Percentiles rank a stretch among this genome's conserved stretches.
Conservation (phyloP, 495 filamentous ascomycete genomes). For the Aspergillus sparsus region DNA sequence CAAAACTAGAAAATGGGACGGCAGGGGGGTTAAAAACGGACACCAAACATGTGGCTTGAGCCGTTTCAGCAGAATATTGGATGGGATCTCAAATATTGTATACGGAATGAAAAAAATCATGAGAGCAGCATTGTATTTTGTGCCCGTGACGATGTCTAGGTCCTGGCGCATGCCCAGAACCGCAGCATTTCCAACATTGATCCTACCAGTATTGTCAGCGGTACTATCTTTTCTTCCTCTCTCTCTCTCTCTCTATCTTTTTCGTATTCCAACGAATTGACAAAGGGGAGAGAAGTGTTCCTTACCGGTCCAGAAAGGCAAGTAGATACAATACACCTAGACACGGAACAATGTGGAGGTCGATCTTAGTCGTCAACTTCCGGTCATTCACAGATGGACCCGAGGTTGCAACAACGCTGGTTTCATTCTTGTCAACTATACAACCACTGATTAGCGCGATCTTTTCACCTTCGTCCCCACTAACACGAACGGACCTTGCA, state of each 20-base stretch:
- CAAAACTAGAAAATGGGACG: slow-evolving; percentile 19
- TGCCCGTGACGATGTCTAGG: slow-evolving; percentile 49
- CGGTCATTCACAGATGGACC: slow-evolving; percentile 55
- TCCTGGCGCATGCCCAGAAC: slow-evolving; percentile 59
- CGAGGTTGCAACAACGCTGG: background rate
- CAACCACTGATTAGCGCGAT: background rate
- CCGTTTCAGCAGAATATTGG: slow-evolving; percentile 64
- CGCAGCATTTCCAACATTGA: slow-evolving; percentile 62
- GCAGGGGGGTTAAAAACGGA: slow-evolving; percentile 30
- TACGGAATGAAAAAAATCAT: slow-evolving; percentile 67
- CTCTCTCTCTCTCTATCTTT: too few relatives aligned
- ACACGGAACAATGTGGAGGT: slow-evolving; percentile 72
- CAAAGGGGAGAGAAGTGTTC: background rate
- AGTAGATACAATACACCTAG: slow-evolving; percentile 75
- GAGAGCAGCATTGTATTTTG: slow-evolving; percentile 57
- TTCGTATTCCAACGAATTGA: background rate
- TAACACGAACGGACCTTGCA: background rate
- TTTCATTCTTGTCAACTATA: background rate
- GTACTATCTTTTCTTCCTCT: background rate
- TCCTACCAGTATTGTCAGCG: slow-evolving; percentile 28
- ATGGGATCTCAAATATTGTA: slow-evolving; percentile 61
- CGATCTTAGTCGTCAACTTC: slow-evolving; percentile 66
- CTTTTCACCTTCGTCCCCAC: background rate
- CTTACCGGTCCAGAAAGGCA: slow-evolving; percentile 73
- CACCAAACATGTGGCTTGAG: slow-evolving; percentile 57